phyloP scores from a whole-genome alignment of 768 basidiomycete species.

The Lentinus brumalis region DNA sequence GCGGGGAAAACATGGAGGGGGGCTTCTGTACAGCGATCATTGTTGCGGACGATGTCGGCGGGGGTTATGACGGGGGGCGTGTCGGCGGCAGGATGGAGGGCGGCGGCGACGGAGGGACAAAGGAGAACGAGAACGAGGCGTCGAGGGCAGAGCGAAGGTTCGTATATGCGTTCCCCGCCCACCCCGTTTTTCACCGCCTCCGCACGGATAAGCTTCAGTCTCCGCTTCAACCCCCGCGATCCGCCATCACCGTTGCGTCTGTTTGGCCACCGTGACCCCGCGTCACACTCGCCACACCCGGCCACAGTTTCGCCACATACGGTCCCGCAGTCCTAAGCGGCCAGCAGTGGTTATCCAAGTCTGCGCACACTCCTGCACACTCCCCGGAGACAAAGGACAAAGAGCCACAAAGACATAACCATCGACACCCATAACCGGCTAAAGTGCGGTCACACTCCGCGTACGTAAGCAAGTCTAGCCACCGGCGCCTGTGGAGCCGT shows the following conservation, averaged over 20 bases:
- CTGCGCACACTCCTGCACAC: too few species aligned
- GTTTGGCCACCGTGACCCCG: constrained; percentile 15
- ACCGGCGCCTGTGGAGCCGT: neutral
- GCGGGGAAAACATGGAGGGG: constrained; percentile 31
- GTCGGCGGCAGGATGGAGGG: constrained; percentile 25
- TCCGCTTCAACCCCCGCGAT: constrained; percentile 10
- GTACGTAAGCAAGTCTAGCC: neutral
- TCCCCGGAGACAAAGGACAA: too few species aligned
- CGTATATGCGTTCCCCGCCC: constrained; percentile 18
- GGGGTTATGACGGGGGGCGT: constrained; percentile 21
- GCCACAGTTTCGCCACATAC: neutral
- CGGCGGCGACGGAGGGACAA: constrained; percentile 25
- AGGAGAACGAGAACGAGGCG: constrained; percentile 24
- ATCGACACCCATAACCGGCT: too few species aligned
- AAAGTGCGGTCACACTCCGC: too few species aligned
- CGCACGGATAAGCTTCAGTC: constrained; percentile 16
- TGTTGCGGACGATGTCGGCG: constrained; percentile 25
- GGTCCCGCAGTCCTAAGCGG: too few species aligned
- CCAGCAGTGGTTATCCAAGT: too few species aligned
- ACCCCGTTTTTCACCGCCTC: constrained; percentile 13
- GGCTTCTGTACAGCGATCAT: constrained; percentile 49
- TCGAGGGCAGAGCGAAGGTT: constrained; percentile 17
- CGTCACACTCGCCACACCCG: neutral
- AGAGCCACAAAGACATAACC: too few species aligned
- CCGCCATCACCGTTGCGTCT: constrained; percentile 7